phyloP scores from a whole-genome alignment of 2,329 filamentous ascomycete genomes.

The Exophiala oligosperma region DNA sequence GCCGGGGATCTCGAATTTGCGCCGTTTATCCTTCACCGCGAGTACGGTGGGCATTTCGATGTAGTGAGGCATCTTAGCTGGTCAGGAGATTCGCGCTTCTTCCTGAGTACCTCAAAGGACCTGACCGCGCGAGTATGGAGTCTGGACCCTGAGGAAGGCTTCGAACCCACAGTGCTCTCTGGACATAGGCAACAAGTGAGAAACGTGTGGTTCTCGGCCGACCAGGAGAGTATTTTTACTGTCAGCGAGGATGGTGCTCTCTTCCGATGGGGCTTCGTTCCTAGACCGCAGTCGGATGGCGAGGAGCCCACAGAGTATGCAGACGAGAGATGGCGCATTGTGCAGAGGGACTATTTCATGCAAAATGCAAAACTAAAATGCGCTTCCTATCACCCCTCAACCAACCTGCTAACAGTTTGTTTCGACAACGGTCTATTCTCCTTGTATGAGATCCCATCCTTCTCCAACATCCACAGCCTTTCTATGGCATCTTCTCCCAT shows the following conservation, averaged over 20 bases:
- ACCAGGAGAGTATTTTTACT: slow-evolving; percentile 95
- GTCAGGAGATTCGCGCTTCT: slow-evolving; percentile 95
- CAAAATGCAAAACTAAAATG: slow-evolving; percentile 86
- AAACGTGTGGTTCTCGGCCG: slow-evolving; percentile 93
- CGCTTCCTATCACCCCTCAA: slow-evolving; percentile 81
- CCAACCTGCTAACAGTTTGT: slow-evolving; percentile 91
- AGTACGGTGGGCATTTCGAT: slow-evolving; percentile 87
- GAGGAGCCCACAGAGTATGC: slow-evolving; percentile 62
- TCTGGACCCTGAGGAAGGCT: slow-evolving; percentile 79
- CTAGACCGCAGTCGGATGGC: slow-evolving; percentile 57
- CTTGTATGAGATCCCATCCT: slow-evolving; percentile 92
- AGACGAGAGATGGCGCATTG: slow-evolving; percentile 82
- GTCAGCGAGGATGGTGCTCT: slow-evolving; percentile 96
- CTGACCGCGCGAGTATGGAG: slow-evolving; percentile 95
- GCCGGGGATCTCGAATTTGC: slow-evolving; percentile 90
- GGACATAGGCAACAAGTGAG: slow-evolving; percentile 89
- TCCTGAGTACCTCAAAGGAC: slow-evolving; percentile 88
- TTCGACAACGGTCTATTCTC: slow-evolving; percentile 95
- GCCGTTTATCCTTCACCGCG: slow-evolving; percentile 85
- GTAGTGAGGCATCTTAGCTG: slow-evolving; percentile 83
- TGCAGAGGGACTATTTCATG: slow-evolving; percentile 90
- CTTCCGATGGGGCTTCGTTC: slow-evolving; percentile 86
- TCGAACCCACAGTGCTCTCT: slow-evolving; percentile 83
- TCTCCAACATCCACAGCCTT: slow-evolving; percentile 88
- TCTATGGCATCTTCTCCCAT: slow-evolving; percentile 96